A percentile compares a stretch with the other conserved stretches of the same genome.
phyloP scores from a whole-genome alignment of 2,329 filamentous ascomycete species.

The Chalaropsis ovoidea region DNA sequence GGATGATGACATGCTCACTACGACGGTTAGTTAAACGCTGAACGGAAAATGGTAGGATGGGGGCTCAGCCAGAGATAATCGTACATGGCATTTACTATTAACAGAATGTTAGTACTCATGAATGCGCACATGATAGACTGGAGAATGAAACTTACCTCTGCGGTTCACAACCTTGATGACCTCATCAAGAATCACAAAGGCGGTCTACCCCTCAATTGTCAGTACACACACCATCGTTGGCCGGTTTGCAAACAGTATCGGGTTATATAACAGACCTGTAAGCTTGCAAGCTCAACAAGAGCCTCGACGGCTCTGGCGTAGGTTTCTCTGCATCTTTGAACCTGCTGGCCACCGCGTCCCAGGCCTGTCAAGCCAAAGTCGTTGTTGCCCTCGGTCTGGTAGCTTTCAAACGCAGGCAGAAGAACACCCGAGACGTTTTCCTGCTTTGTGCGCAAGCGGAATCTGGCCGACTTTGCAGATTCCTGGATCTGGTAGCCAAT shows the following conservation, averaged over 20 bases:
- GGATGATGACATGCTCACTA: constrained; percentile 89
- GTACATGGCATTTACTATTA: constrained; percentile 79
- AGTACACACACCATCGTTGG: constrained; percentile 9
- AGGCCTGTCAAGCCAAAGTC: constrained; percentile 94
- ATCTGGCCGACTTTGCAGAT: constrained; percentile 83
- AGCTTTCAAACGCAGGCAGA: constrained; percentile 87
- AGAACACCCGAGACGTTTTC: constrained; percentile 98
- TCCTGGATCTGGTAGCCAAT: constrained; percentile 97
- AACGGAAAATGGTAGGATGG: too few relatives aligned
- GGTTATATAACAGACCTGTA: constrained; percentile 49
- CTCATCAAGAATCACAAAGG: constrained; percentile 94
- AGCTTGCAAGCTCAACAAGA: constrained; percentile 82
- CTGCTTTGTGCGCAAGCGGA: constrained; percentile 87
- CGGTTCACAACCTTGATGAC: constrained; percentile 99
- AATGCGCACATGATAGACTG: background rate
- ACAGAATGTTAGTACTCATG: constrained; percentile 27
- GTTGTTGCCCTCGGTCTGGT: constrained; percentile 76
- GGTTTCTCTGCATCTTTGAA: constrained; percentile 88
- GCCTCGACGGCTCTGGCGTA: constrained; percentile 95
- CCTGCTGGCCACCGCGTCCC: constrained; percentile 94
- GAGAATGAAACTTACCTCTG: constrained; percentile 51
- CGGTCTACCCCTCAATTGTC: constrained; percentile 48
- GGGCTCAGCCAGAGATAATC: constrained; percentile 25
- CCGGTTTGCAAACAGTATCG: background rate
- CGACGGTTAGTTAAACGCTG: constrained; percentile 43